Percentiles rank a stretch among this genome's conserved stretches.
These are phyloP conservation scores for Eucalyptus erythrocorys DNA, from an alignment of 345 rosid species.

Conservation along the genomic window DNA sequence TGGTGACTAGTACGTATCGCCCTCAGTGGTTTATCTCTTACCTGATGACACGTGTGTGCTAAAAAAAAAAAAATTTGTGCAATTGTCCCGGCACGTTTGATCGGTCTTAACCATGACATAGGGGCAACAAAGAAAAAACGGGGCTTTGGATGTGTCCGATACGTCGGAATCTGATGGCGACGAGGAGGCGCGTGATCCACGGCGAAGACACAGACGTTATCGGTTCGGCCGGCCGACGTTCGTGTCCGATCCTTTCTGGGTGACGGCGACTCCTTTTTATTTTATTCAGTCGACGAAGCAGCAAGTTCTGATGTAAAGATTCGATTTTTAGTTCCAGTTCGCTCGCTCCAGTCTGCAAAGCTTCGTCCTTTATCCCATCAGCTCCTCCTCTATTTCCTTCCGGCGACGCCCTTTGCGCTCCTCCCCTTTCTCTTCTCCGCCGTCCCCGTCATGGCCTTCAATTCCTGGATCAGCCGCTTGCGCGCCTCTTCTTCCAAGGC, in stretches of 20 bases:
- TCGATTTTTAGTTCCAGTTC: background rate
- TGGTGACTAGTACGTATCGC: too few relatives aligned
- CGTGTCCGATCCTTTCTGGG: background rate
- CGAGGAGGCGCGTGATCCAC: background rate
- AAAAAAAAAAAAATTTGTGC: too few relatives aligned
- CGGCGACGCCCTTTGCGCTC: background rate
- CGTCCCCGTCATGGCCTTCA: background rate
- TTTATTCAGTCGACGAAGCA: background rate
- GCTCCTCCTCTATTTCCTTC: background rate
- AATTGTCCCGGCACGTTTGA: background rate
- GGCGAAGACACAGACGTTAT: accelerated
- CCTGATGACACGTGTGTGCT: too few relatives aligned
- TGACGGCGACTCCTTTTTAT: background rate
- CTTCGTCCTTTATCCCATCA: background rate
- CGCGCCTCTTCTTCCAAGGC: background rate
- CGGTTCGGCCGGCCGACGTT: background rate
- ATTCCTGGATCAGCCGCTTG: background rate
- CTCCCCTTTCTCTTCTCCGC: background rate
- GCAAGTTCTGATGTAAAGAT: background rate
- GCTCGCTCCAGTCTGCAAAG: background rate
- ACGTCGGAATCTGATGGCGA: background rate
- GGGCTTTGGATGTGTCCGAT: background rate
- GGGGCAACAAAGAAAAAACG: background rate
- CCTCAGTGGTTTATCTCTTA: too few relatives aligned
- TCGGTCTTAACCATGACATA: background rate